Evolutionary conservation across 148 eudicot genomes (phyloP).

Genomic region (Suaeda aralocaspica): DNA sequence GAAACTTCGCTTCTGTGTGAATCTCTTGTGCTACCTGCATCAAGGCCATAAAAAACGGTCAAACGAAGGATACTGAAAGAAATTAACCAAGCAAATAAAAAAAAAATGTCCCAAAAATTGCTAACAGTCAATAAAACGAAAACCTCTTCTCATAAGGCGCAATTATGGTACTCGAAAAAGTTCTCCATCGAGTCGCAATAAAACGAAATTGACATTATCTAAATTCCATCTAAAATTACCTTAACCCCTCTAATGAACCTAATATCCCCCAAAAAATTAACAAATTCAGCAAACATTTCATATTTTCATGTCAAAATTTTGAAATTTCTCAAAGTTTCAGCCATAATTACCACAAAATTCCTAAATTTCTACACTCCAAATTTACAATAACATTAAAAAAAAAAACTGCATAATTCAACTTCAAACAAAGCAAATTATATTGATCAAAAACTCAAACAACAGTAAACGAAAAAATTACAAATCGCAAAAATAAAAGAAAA

Average conservation of each 20-base stretch:
- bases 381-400: neutral
- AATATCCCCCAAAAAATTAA: too few species aligned
- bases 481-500: neutral
- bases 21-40: slow-evolving; percentile 81
- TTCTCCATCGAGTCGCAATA: neutral
- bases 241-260: too few species aligned
- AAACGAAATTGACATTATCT: neutral
- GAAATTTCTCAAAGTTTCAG: neutral
- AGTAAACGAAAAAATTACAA: neutral
- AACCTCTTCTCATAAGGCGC: neutral
- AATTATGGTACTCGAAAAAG: neutral
- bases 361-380: neutral
- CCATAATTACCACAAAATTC: neutral
- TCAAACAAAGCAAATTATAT: neutral
- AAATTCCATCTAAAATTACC: too few species aligned
- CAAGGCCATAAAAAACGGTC: neutral
- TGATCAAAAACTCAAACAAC: too few species aligned
- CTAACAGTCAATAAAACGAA: neutral
- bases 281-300: neutral
- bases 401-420: neutral
- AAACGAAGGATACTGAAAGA: neutral
- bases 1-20: slow-evolving; percentile 66
- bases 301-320: neutral
- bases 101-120: neutral
- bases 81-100: neutral